Evolutionary conservation across 83 land plant genomes (phyloP).

Genomic region (Larix sibirica): DNA sequence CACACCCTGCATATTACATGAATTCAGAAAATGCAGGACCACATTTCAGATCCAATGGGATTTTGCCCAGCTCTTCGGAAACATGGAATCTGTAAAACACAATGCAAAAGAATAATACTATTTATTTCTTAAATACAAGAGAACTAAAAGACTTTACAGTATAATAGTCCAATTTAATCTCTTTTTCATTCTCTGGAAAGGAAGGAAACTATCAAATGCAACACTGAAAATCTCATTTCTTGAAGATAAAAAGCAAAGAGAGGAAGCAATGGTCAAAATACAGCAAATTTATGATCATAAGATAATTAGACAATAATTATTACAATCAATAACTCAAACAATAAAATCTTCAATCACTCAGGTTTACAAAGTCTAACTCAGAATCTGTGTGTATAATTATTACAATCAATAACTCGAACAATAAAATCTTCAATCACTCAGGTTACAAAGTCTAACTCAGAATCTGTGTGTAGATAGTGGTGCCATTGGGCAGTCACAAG

Average conservation of each 20-base stretch:
- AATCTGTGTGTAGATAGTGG: too few relatives aligned
- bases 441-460: too few relatives aligned
- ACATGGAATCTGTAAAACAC: slow-evolving; percentile 1
- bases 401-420: not conserved
- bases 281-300: not conserved
- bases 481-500: too few relatives aligned
- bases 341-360: not conserved
- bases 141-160: not conserved
- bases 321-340: not conserved
- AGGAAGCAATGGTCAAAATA: not conserved
- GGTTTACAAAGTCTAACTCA: too few relatives aligned
- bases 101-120: not conserved
- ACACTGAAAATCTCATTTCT: not conserved
- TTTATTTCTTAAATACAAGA: not conserved
- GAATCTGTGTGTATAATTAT: too few relatives aligned
- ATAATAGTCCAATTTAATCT: not conserved
- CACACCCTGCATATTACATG: not conserved
- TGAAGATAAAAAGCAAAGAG: not conserved
- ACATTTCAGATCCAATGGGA: not conserved
- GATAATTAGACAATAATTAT: not conserved
- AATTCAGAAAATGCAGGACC: not conserved
- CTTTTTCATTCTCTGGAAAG: not conserved
- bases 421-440: not conserved
- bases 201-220: not conserved
- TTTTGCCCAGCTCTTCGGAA: not conserved